phyloP scores from a whole-genome alignment of 176 grass and related monocot species.

The Oryza meridionalis region DNA sequence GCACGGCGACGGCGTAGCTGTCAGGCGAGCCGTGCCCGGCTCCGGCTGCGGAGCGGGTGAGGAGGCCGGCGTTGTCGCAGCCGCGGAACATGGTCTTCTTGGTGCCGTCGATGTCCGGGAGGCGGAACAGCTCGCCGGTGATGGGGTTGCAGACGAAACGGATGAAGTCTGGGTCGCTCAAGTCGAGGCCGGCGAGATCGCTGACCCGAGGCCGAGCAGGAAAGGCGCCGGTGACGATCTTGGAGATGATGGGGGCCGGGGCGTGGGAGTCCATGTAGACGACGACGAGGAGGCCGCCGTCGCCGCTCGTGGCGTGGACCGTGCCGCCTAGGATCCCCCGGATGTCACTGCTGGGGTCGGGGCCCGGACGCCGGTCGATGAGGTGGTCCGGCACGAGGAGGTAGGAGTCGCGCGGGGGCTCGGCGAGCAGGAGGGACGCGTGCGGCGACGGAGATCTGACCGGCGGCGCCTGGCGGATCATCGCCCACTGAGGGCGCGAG shows the following conservation, averaged over 20 bases:
- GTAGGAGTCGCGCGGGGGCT: slow-evolving; percentile 1
- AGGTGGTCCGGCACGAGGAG: slow-evolving; percentile 22
- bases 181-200: neutral
- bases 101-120: slow-evolving; percentile 37
- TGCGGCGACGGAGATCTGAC: neutral
- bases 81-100: neutral
- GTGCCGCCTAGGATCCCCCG: neutral
- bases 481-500: slow-evolving; percentile 22
- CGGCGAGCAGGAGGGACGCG: slow-evolving; percentile 16
- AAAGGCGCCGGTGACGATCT: too few species aligned
- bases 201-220: too few species aligned
- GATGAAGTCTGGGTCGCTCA: neutral
- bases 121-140: slow-evolving; percentile 31
- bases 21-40: too few species aligned
- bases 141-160: slow-evolving; percentile 36
- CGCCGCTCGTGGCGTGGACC: slow-evolving; percentile 12
- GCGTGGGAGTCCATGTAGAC: neutral
- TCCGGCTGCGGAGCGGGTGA: neutral
- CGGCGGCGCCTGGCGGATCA: neutral
- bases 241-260: neutral
- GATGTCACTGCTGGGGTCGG: neutral
- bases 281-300: slow-evolving; percentile 38
- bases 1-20: too few species aligned
- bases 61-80: neutral
- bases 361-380: neutral